These are phyloP conservation scores for Salvia hispanica DNA, from an alignment of 257 asterid genomes.

Conservation along the genomic window DNA sequence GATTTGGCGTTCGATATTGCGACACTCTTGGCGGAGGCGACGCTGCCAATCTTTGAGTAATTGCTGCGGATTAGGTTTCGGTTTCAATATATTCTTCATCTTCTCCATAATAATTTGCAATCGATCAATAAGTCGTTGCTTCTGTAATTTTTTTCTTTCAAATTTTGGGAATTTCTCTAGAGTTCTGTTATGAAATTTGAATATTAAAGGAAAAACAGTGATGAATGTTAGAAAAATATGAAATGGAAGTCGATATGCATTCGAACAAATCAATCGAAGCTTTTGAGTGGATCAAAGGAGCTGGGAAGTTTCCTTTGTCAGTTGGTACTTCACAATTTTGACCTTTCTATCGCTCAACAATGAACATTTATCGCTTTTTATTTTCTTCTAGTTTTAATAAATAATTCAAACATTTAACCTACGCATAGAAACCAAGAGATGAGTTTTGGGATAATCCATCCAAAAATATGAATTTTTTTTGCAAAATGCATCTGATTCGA, in stretches of 20 bases:
- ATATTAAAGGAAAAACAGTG: not conserved
- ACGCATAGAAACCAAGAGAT: no score
- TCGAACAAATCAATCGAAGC: not conserved
- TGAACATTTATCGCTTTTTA: no score
- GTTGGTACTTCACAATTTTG: not conserved
- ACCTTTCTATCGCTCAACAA: not conserved
- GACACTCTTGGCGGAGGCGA: conserved; percentile 88
- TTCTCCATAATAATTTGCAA: conserved; percentile 50
- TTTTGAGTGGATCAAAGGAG: conserved; percentile 23
- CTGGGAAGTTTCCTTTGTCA: not conserved
- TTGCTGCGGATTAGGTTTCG: conserved; percentile 81
- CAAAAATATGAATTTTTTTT: no score
- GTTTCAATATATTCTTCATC: conserved; percentile 68
- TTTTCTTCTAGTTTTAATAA: no score
- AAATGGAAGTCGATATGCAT: not conserved
- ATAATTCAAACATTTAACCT: no score
- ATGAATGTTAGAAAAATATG: not conserved
- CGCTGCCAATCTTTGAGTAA: conserved; percentile 88
- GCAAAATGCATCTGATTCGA: no score
- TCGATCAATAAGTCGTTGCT: not conserved
- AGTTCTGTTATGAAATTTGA: conserved; percentile 26
- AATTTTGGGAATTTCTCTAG: conserved; percentile 24
- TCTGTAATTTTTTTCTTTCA: not conserved
- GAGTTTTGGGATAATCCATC: no score
- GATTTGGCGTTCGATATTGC: conserved; percentile 84